These are phyloP conservation scores for Wickerhamomyces xylosicus DNA, from an alignment of 805 yeast genomes.

Conservation along the genomic window DNA sequence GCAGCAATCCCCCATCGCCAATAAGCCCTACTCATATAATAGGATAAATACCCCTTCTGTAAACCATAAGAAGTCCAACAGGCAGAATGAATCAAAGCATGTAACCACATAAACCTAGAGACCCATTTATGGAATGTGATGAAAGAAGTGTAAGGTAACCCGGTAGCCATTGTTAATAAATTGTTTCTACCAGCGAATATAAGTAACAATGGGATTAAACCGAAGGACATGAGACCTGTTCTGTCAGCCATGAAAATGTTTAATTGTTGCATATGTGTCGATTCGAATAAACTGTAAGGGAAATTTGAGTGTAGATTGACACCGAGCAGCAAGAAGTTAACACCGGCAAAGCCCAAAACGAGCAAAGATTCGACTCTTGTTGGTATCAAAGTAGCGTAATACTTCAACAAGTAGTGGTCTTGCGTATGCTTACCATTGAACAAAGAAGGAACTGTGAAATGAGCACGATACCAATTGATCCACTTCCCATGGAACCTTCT, in stretches of 20 bases:
- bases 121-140: constrained; percentile 58
- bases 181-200: constrained; percentile 68
- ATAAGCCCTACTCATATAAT: constrained; percentile 6
- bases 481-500: constrained; percentile 6
- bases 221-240: constrained; percentile 20
- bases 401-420: not conserved
- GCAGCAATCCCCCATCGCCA: constrained; percentile 33
- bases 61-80: constrained; percentile 12
- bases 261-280: not conserved
- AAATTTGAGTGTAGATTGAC: constrained; percentile 7
- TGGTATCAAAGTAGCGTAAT: constrained; percentile 12
- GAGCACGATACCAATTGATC: constrained; percentile 12
- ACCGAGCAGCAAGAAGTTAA: constrained; percentile 9
- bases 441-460: constrained; percentile 14
- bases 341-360: constrained; percentile 23
- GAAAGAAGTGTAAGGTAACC: constrained; percentile 54
- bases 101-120: constrained; percentile 29
- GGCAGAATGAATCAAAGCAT: constrained; percentile 13
- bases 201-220: constrained; percentile 40
- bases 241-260: constrained; percentile 14
- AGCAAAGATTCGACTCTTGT: constrained; percentile 20
- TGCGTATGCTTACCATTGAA: constrained; percentile 12
- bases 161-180: constrained; percentile 46
- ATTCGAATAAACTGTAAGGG: constrained; percentile 4
- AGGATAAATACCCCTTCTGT: constrained; percentile 1